Evolutionary conservation across 371 early-diverging fungal species (phyloP), one percentile per base, ranked within the genome.

Genomic region (Batrachochytrium dendrobatidis): DNA sequence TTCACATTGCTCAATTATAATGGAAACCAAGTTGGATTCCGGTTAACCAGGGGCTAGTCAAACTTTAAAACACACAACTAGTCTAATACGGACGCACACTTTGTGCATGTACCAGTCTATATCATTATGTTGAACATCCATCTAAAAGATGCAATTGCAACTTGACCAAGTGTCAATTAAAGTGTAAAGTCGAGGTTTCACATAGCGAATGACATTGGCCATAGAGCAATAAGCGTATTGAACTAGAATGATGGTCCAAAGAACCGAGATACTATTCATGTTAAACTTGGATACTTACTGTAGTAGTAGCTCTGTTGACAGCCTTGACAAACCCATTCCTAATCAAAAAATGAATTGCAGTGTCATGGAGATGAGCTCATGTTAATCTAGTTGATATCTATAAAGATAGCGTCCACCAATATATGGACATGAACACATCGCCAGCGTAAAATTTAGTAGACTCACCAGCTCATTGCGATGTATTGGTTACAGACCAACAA

Each of bases 321-420:
- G 83, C 85, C 73, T 92, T 93, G 64, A 87, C 87, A 65, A 93
- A 83, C 12, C 90, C 91, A 33, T 83, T 74, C 82, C 91, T 90
- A 63, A 10, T 39, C 22, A 30, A 25, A 39, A 39, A n/a, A n/a
- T n/a, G n/a, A 15, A 39, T 15, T 20, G 15, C 15, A 39, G 39
- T 15, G 39, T 20, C 15, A 39, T 15, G 15, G 39, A 15, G 15
- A 39, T 15, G 39, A 39, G 15, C 15, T 15, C 15, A 20, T 39
- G 15, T 39, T 39, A 20, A 39, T 39, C 15, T 15, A 15, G 39
- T 20, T 15, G 39, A 39, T 20, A 39, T 15, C 39, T 15, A 15
- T 20, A 39, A 20, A 15, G 39, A 15, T 39, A 20, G 39, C n/a
- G n/a, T n/a, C n/a, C n/a, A n/a, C n/a, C n/a, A 39, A 39, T 39